A percentile compares a stretch with the other conserved stretches of the same genome.
Conservation (phyloP, 768 basidiomycete species). For the Tricholoma furcatifolium region DNA sequence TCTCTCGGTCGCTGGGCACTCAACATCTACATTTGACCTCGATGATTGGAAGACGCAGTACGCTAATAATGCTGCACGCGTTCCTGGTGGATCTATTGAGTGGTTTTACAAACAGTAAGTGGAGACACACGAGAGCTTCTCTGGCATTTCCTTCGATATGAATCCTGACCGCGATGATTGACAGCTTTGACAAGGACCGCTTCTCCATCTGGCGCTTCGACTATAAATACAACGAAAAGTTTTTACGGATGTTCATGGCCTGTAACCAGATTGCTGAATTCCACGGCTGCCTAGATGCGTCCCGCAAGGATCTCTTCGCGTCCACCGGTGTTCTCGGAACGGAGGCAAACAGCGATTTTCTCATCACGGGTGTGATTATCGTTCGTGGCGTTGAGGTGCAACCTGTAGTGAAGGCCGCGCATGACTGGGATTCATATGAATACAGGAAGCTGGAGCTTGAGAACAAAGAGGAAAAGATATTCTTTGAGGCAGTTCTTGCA, state of each 20-base stretch:
- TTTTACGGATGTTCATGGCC: constrained; percentile 93
- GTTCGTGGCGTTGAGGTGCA: constrained; percentile 73
- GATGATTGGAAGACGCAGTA: constrained; percentile 98
- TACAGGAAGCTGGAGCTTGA: constrained; percentile 77
- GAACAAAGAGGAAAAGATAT: constrained; percentile 75
- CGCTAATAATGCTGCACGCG: constrained; percentile 97
- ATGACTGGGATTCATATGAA: constrained; percentile 88
- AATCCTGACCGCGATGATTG: not conserved
- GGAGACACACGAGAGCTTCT: not conserved
- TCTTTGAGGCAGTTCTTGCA: constrained; percentile 90
- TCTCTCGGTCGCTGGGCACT: constrained; percentile 92
- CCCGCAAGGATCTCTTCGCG: constrained; percentile 95
- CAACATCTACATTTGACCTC: constrained; percentile 84
- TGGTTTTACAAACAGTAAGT: constrained; percentile 97
- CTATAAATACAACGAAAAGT: constrained; percentile 96
- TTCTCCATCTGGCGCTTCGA: constrained; percentile 91
- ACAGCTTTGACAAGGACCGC: constrained; percentile 83
- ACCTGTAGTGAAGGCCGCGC: constrained; percentile 75
- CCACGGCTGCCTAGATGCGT: constrained; percentile 97
- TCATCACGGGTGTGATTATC: constrained; percentile 83
- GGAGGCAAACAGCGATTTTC: constrained; percentile 55
- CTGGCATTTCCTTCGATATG: not conserved
- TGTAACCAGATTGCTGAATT: constrained; percentile 92
- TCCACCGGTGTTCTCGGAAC: constrained; percentile 89
- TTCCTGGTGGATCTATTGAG: constrained; percentile 76